Percentiles rank a stretch among this genome's conserved stretches.
These are phyloP conservation scores for Coemansia sp. DNA, from an alignment of 192 early-diverging fungal species.

Conservation along the genomic window DNA sequence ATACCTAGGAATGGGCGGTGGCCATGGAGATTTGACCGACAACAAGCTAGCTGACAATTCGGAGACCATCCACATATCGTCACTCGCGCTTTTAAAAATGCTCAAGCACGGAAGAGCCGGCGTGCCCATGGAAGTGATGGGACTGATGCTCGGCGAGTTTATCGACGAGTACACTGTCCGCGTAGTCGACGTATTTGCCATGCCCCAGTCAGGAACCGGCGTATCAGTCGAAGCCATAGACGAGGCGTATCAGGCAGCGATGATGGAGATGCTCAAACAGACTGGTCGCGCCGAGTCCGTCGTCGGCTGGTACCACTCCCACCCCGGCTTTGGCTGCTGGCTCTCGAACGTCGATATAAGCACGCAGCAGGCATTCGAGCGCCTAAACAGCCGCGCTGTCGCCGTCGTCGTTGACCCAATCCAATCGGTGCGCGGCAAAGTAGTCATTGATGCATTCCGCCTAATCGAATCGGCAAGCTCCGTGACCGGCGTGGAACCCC, in stretches of 20 bases:
- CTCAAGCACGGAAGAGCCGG: conserved; percentile 94
- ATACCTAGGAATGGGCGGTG: conserved; percentile 45
- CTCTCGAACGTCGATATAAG: conserved; percentile 98
- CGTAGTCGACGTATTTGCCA: conserved; percentile 99
- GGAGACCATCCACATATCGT: conserved; percentile 99
- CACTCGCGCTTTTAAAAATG: conserved; percentile 96
- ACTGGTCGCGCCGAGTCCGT: conserved; percentile 99
- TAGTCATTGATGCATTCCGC: conserved; percentile 99
- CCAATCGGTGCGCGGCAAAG: conserved; percentile 99
- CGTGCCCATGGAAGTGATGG: conserved; percentile 99
- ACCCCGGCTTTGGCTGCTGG: conserved; percentile 99
- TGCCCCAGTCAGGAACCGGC: conserved; percentile 99
- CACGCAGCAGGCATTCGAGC: conserved; percentile 98
- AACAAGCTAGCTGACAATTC: conserved; percentile 76
- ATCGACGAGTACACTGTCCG: conserved; percentile 99
- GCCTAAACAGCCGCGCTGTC: conserved; percentile 89
- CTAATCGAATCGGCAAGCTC: conserved; percentile 87
- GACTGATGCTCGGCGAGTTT: conserved; percentile 99
- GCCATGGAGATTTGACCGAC: conserved; percentile 43
- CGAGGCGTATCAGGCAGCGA: conserved; percentile 98
- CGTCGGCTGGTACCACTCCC: conserved; percentile 99
- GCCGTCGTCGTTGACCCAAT: conserved; percentile 99
- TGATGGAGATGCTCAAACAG: conserved; percentile 99
- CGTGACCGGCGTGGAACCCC: conserved; percentile 88
- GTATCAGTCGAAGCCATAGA: conserved; percentile 99